Percentiles rank a stretch among this genome's conserved stretches.
These are phyloP conservation scores for Trichoderma reesei DNA, from an alignment of 495 filamentous ascomycete genomes.

Conservation along the genomic window DNA sequence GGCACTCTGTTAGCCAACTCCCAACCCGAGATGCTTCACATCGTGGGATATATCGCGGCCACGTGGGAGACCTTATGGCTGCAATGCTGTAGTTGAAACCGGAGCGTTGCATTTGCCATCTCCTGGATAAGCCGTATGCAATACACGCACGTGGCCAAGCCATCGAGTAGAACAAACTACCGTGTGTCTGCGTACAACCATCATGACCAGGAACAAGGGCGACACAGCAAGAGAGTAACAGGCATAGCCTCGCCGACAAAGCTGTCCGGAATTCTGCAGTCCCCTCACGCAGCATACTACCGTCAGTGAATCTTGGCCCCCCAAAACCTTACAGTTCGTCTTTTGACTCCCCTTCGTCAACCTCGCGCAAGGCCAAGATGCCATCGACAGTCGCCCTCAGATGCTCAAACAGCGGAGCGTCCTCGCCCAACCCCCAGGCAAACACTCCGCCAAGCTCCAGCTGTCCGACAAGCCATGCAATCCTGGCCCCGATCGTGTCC, in stretches of 20 bases:
- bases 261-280: too few relatives aligned
- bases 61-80: not conserved
- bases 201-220: too few relatives aligned
- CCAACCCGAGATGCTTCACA: not conserved
- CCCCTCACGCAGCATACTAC: too few relatives aligned
- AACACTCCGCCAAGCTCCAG: slow-evolving; percentile 59
- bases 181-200: too few relatives aligned
- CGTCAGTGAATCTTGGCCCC: too few relatives aligned
- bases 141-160: too few relatives aligned
- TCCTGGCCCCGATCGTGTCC: slow-evolving; percentile 51
- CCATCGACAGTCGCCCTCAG: not conserved
- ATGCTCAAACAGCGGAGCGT: slow-evolving; percentile 39
- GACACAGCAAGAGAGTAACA: too few relatives aligned
- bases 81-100: not conserved
- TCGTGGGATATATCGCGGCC: not conserved
- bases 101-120: too few relatives aligned
- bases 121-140: too few relatives aligned
- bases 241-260: too few relatives aligned
- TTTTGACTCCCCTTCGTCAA: not conserved
- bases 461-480: slow-evolving; percentile 46
- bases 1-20: too few relatives aligned
- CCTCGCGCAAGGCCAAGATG: not conserved
- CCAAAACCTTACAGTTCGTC: not conserved
- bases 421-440: slow-evolving; percentile 67
- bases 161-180: too few relatives aligned